These are phyloP conservation scores for Lipomyces chichibuensis DNA, from an alignment of 805 yeast genomes.

Conservation along the genomic window DNA sequence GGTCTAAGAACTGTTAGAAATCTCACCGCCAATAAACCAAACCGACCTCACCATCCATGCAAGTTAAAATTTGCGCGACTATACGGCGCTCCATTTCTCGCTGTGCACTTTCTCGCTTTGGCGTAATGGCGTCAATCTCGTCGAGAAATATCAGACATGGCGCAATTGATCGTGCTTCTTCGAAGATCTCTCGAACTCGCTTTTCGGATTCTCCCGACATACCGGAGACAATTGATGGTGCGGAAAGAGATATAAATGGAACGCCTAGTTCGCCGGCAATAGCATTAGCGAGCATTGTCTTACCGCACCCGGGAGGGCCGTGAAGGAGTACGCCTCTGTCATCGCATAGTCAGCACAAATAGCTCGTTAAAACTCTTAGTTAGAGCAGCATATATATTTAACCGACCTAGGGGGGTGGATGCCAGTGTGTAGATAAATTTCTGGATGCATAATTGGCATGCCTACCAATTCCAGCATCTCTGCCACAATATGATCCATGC, in stretches of 20 bases:
- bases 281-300: constrained; percentile 94
- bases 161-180: constrained; percentile 85
- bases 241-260: constrained; percentile 87
- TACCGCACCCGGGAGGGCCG: constrained; percentile 99
- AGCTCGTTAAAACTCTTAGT: neutral
- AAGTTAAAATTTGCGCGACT: constrained; percentile 91
- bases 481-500: constrained; percentile 80
- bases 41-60: constrained; percentile 72
- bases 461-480: constrained; percentile 90
- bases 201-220: constrained; percentile 99
- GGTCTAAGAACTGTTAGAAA: constrained; percentile 30
- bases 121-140: constrained; percentile 97
- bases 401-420: constrained; percentile 74
- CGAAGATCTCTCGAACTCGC: constrained; percentile 87
- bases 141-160: constrained; percentile 93
- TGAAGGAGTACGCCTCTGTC: constrained; percentile 82
- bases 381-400: neutral
- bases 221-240: constrained; percentile 96
- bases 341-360: neutral
- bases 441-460: constrained; percentile 91
- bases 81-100: constrained; percentile 97
- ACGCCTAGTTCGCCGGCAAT: constrained; percentile 85
- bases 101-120: constrained; percentile 96
- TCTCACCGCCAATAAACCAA: too few species aligned
- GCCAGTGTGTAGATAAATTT: constrained; percentile 82